Evolutionary conservation across 495 filamentous ascomycete genomes (phyloP).

Genomic region (Beverwykella pulmonaria): DNA sequence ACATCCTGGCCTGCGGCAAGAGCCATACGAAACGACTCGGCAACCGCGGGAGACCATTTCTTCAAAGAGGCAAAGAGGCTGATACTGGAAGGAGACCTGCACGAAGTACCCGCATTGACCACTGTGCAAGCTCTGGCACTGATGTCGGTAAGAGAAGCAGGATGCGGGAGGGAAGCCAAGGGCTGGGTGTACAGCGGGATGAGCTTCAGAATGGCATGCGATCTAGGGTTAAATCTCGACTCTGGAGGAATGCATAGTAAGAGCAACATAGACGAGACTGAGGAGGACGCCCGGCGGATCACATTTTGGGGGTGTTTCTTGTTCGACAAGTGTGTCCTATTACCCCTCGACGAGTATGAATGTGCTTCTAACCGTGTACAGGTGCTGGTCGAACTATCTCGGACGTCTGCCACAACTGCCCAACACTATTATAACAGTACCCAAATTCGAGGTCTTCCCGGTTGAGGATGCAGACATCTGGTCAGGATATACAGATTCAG

Average conservation of each 20-base stretch:
- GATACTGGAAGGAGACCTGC: slow-evolving; percentile 88
- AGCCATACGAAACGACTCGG: slow-evolving; percentile 67
- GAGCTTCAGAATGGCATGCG: slow-evolving; percentile 97
- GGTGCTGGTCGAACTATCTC: slow-evolving; percentile 97
- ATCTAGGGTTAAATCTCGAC: slow-evolving; percentile 91
- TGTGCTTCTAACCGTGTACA: slow-evolving; percentile 36
- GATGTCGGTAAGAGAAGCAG: slow-evolving; percentile 96
- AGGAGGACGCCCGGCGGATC: slow-evolving; percentile 83
- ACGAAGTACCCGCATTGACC: slow-evolving; percentile 85
- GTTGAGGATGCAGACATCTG: slow-evolving; percentile 81
- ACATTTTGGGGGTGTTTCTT: slow-evolving; percentile 99
- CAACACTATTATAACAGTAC: slow-evolving; percentile 73
- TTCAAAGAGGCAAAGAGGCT: slow-evolving; percentile 93
- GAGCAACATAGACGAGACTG: slow-evolving; percentile 69
- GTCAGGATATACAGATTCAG: slow-evolving; percentile 87
- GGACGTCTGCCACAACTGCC: slow-evolving; percentile 88
- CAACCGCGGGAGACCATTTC: slow-evolving; percentile 94
- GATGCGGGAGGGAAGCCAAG: slow-evolving; percentile 90
- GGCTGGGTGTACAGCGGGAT: slow-evolving; percentile 99
- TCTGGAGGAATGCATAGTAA: slow-evolving; percentile 61
- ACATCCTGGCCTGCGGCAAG: slow-evolving; percentile 74
- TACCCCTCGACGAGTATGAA: background rate
- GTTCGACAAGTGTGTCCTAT: slow-evolving; percentile 75
- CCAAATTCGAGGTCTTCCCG: slow-evolving; percentile 90
- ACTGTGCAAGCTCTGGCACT: slow-evolving; percentile 92